Evolutionary conservation across 208 protist genomes (phyloP).

Genomic region (Naegleria fowleri): DNA sequence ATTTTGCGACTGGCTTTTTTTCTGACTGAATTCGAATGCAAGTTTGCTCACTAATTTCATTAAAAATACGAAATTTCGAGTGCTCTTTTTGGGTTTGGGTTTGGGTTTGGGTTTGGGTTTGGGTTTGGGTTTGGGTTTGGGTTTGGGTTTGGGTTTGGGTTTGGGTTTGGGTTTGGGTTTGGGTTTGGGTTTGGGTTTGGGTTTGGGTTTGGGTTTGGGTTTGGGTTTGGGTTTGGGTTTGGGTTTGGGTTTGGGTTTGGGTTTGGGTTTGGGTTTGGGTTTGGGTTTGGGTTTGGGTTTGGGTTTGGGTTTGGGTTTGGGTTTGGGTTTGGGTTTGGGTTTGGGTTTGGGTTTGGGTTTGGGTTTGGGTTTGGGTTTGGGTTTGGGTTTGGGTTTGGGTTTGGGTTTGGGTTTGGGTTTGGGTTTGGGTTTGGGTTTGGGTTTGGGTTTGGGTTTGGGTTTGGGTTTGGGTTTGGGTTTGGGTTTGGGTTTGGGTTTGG

Average conservation of each 20-base stretch:
- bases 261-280: not conserved
- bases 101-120: constrained; percentile 44
- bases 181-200: constrained; percentile 39
- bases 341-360: constrained; percentile 39
- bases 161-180: constrained; percentile 40
- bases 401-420: constrained; percentile 43
- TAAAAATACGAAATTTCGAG: too few species aligned
- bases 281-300: constrained; percentile 26
- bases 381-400: constrained; percentile 44
- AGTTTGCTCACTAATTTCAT: too few species aligned
- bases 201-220: constrained; percentile 40
- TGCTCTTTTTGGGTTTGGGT: constrained; percentile 15
- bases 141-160: constrained; percentile 40
- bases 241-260: constrained; percentile 33
- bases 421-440: constrained; percentile 43
- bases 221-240: constrained; percentile 41
- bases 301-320: constrained; percentile 39
- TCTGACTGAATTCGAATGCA: too few species aligned
- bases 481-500: constrained; percentile 45
- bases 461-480: constrained; percentile 29
- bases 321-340: constrained; percentile 32
- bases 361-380: constrained; percentile 40
- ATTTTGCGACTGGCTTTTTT: too few species aligned
- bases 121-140: constrained; percentile 43
- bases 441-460: constrained; percentile 41